A percentile compares a stretch with the other conserved stretches of the same genome.
Conservation (phyloP, 2,329 filamentous ascomycete genomes). For the Coleophoma cylindrospora region DNA sequence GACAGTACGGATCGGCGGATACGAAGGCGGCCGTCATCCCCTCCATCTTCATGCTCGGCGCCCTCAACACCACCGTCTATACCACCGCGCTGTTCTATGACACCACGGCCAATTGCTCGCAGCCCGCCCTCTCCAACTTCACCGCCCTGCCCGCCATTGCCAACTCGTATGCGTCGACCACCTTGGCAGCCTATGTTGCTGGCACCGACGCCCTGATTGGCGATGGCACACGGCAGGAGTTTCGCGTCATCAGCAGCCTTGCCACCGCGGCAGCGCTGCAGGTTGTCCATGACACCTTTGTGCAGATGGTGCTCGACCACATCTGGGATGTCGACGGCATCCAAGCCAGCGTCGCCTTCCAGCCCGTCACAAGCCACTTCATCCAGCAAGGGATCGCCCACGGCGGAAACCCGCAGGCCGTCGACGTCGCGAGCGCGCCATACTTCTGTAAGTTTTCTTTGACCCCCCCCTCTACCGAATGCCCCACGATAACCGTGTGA, state of each 20-base stretch:
- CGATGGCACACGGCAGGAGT: slow-evolving; percentile 7
- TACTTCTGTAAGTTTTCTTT: slow-evolving; percentile 8
- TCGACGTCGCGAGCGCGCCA: slow-evolving; percentile 9
- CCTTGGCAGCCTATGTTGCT: slow-evolving; percentile 4
- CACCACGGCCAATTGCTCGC: slow-evolving; percentile 3
- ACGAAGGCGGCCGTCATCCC: slow-evolving; percentile 12
- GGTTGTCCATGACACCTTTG: slow-evolving; percentile 12
- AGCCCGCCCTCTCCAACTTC: slow-evolving; percentile 9
- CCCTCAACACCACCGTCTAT: slow-evolving; percentile 7
- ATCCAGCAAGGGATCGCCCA: slow-evolving; percentile 10
- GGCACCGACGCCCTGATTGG: slow-evolving; percentile 7
- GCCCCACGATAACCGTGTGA: too few relatives aligned
- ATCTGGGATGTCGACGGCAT: slow-evolving; percentile 7
- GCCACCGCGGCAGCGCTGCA: slow-evolving; percentile 7
- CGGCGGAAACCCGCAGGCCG: slow-evolving; percentile 8
- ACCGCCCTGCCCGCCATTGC: slow-evolving; percentile 5
- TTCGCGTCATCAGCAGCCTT: slow-evolving; percentile 6
- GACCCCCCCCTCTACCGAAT: too few relatives aligned
- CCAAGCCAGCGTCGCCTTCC: slow-evolving; percentile 9
- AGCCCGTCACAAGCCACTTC: slow-evolving; percentile 10
- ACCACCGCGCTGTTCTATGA: slow-evolving; percentile 11
- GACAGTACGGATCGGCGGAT: slow-evolving; percentile 7
- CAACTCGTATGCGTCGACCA: slow-evolving; percentile 7
- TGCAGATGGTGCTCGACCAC: slow-evolving; percentile 6
- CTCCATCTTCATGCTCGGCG: slow-evolving; percentile 9